phyloP scores from a whole-genome alignment of 1,139 yeast genomes.

The Candida tetrigidarum region DNA sequence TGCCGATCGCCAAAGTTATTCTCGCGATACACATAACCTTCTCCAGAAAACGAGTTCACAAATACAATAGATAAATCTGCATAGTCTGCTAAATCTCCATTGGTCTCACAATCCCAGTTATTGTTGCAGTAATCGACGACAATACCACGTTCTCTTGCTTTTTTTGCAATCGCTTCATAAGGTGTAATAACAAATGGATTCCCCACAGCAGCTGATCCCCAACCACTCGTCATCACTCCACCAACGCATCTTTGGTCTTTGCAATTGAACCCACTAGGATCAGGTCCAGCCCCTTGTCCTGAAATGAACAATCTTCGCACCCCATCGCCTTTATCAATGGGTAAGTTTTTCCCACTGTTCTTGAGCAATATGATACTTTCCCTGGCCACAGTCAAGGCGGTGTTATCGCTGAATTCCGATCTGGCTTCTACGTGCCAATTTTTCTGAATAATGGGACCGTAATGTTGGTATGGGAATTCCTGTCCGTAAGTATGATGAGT shows the following conservation, averaged over 20 bases:
- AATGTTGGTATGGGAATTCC: conserved; percentile 54
- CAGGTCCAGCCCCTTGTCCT: conserved; percentile 53
- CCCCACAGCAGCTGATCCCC: conserved; percentile 58
- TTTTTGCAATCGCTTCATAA: conserved; percentile 50
- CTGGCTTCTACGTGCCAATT: conserved; percentile 62
- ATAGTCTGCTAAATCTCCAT: conserved; percentile 48
- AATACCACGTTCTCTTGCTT: conserved; percentile 47
- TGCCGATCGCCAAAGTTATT: conserved; percentile 64
- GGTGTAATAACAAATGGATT: conserved; percentile 61
- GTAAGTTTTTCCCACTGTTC: conserved; percentile 54
- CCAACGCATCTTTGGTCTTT: conserved; percentile 51
- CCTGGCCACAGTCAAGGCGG: conserved; percentile 57
- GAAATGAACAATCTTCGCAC: conserved; percentile 48
- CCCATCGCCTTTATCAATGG: conserved; percentile 48
- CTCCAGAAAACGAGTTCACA: conserved; percentile 59
- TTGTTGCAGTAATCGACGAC: conserved; percentile 48
- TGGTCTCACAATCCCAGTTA: conserved; percentile 47
- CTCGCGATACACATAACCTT: conserved; percentile 61
- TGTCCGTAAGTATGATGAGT: conserved; percentile 58
- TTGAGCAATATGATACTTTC: conserved; percentile 61
- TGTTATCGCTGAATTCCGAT: conserved; percentile 49
- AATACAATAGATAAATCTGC: conserved; percentile 58
- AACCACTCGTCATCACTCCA: conserved; percentile 53
- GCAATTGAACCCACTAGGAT: conserved; percentile 52
- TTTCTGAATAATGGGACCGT: conserved; percentile 55